phyloP scores from a whole-genome alignment of 345 rosid species.

The Raphanus raphanistrum region DNA sequence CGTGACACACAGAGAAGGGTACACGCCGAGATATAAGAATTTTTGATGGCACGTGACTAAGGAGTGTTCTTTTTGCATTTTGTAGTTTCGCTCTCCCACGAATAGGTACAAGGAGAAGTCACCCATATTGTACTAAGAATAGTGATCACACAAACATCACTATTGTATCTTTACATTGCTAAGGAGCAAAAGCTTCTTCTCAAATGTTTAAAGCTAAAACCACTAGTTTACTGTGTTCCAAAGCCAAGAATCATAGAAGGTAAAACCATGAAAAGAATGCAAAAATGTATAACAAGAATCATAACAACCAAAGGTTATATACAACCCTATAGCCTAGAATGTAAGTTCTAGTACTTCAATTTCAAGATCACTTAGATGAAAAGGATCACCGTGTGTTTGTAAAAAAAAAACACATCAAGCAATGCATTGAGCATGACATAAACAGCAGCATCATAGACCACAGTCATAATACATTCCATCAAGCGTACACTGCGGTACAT shows the following conservation, averaged over 20 bases:
- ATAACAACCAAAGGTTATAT: background rate
- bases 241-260: background rate
- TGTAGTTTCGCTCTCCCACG: background rate
- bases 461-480: too few relatives aligned
- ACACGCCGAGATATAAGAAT: background rate
- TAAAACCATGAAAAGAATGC: background rate
- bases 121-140: background rate
- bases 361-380: background rate
- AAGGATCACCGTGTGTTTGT: too few relatives aligned
- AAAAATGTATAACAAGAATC: background rate
- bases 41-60: background rate
- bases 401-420: too few relatives aligned
- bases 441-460: too few relatives aligned
- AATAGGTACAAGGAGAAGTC: background rate
- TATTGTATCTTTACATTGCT: constrained; percentile 9
- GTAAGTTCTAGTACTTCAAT: background rate
- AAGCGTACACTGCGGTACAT: too few relatives aligned
- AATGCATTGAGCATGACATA: too few relatives aligned
- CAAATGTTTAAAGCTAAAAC: background rate
- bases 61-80: background rate
- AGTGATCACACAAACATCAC: background rate
- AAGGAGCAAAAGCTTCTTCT: constrained; percentile 18
- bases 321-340: background rate
- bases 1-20: background rate
- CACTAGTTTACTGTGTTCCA: background rate